Conservation (phyloP, 2,329 filamentous ascomycete genomes). For the Byssochlamys sp. region DNA sequence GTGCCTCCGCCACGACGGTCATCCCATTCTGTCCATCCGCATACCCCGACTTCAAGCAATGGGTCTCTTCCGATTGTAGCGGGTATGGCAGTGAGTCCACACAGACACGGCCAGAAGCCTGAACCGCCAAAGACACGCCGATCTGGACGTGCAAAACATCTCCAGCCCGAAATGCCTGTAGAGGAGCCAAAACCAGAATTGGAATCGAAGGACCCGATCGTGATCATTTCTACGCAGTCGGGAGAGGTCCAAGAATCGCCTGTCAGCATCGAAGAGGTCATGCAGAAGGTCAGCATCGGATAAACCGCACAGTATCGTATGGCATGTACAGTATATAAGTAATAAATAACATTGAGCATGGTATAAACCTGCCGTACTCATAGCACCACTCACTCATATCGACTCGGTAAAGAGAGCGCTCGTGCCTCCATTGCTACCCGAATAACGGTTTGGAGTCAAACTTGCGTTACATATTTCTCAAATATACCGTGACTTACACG, state of each 20-base stretch:
- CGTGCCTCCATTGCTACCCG: background rate
- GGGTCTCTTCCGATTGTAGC: slow-evolving; percentile 4
- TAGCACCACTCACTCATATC: background rate
- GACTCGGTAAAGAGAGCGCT: background rate
- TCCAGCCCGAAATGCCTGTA: slow-evolving; percentile 1
- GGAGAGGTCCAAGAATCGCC: slow-evolving; percentile 1
- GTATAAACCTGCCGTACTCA: background rate
- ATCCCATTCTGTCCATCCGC: slow-evolving; percentile 17
- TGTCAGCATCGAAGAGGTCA: slow-evolving; percentile 25
- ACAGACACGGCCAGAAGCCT: slow-evolving; percentile 22
- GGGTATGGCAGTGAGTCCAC: background rate
- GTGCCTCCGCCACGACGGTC: slow-evolving; percentile 33
- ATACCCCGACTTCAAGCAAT: slow-evolving; percentile 4
- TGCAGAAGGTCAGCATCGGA: slow-evolving; percentile 18
- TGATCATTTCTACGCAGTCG: background rate
- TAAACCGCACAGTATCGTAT: background rate
- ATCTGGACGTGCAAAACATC: slow-evolving; percentile 7
- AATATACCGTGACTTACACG: background rate
- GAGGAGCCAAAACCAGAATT: background rate
- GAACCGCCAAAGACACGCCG: slow-evolving; percentile 35
- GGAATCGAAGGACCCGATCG: background rate
- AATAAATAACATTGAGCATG: background rate
- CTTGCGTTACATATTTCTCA: background rate
- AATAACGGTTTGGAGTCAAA: background rate
- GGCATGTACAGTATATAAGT: background rate